These are phyloP conservation scores for Olyra latifolia DNA, from an alignment of 176 grass and related monocot species.

Conservation along the genomic window DNA sequence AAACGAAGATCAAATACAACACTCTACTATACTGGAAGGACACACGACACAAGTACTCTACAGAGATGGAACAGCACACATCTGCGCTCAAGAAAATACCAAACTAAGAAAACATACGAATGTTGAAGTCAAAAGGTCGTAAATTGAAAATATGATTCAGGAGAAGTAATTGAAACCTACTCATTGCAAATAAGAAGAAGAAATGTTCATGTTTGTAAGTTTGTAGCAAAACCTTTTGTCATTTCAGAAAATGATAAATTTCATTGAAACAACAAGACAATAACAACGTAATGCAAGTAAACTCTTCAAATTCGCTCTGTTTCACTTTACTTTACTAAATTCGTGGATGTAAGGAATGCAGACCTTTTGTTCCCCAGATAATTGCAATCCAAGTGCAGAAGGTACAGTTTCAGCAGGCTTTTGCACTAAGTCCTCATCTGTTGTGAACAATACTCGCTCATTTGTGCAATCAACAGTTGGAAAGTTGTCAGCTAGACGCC, in stretches of 20 bases:
- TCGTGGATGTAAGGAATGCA: conserved; percentile 3
- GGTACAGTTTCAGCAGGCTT: conserved; percentile 18
- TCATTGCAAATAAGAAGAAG: background rate
- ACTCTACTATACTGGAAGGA: background rate
- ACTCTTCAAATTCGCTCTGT: background rate
- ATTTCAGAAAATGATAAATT: background rate
- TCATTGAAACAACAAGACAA: background rate
- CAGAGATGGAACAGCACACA: background rate
- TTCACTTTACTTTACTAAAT: conserved; percentile 17
- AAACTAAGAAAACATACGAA: conserved; percentile 1
- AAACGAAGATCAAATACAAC: conserved; percentile 5
- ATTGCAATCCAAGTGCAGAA: conserved; percentile 13
- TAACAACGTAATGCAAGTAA: background rate
- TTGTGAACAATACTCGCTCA: conserved; percentile 41
- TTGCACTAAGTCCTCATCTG: conserved; percentile 32
- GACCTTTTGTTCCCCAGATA: conserved; percentile 49
- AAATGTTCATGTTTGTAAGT: background rate
- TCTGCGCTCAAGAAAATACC: background rate
- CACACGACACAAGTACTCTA: background rate
- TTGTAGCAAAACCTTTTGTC: background rate
- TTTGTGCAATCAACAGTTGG: conserved; percentile 38
- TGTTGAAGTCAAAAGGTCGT: background rate
- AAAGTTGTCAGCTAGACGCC: conserved; percentile 31
- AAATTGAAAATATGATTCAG: background rate
- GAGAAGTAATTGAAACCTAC: background rate